phyloP scores from a whole-genome alignment of 805 yeast species.

The Helenozyma baotianmanensis region DNA sequence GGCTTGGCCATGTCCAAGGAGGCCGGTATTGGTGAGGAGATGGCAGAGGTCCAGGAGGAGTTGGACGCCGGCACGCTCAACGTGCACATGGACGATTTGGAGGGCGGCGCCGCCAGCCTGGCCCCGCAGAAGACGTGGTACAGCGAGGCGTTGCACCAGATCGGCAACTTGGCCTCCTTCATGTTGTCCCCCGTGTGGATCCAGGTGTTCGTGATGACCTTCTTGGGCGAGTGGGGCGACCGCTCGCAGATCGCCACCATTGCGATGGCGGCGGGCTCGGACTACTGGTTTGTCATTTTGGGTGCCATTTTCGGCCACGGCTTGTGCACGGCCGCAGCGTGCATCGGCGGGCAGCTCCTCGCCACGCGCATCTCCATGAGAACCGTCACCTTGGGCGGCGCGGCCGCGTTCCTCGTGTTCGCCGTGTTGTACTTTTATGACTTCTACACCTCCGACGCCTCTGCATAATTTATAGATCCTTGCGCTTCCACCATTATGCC shows the following conservation, averaged over 20 bases:
- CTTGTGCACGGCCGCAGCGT: constrained; percentile 85
- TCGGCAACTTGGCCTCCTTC: constrained; percentile 53
- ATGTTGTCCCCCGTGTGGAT: constrained; percentile 86
- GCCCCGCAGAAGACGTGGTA: constrained; percentile 20
- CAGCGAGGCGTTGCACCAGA: constrained; percentile 29
- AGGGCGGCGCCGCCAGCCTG: constrained; percentile 46
- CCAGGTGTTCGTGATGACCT: constrained; percentile 93
- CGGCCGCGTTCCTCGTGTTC: constrained; percentile 79
- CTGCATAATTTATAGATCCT: constrained; percentile 10
- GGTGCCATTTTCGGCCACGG: constrained; percentile 93
- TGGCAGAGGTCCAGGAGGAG: constrained; percentile 96
- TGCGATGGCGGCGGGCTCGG: constrained; percentile 96
- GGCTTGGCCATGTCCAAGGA: constrained; percentile 78
- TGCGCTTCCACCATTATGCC: too few relatives aligned
- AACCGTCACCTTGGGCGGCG: constrained; percentile 88
- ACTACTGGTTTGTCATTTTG: constrained; percentile 80
- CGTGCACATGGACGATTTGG: constrained; percentile 49
- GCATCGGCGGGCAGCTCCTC: constrained; percentile 83
- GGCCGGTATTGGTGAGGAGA: constrained; percentile 87
- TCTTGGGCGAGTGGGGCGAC: constrained; percentile 98
- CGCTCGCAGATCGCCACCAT: constrained; percentile 97
- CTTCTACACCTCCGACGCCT: constrained; percentile 35
- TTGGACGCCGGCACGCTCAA: constrained; percentile 61
- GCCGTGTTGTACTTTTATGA: constrained; percentile 75
- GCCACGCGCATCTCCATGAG: constrained; percentile 90